These are phyloP conservation scores for Cytospora piceae DNA, from an alignment of 2,329 filamentous ascomycete species.

Conservation along the genomic window DNA sequence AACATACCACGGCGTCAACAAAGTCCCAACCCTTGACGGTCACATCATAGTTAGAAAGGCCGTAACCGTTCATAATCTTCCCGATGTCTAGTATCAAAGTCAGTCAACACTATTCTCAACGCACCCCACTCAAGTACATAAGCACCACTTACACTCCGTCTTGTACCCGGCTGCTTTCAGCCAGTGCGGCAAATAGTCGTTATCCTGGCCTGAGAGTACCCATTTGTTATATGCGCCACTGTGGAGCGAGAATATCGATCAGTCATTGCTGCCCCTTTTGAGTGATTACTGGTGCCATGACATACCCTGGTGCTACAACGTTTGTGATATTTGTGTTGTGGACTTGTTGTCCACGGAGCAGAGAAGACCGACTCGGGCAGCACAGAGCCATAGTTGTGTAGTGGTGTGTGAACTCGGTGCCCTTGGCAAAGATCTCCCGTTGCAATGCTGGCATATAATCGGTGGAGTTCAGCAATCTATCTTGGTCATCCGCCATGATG, in stretches of 20 bases:
- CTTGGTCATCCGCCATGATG: constrained; percentile 35
- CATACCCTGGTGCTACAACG: constrained; percentile 40
- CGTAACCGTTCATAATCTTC: constrained; percentile 51
- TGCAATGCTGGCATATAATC: constrained; percentile 32
- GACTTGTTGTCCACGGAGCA: constrained; percentile 35
- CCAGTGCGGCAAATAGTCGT: constrained; percentile 49
- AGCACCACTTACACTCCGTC: constrained; percentile 43
- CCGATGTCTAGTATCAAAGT: constrained; percentile 36
- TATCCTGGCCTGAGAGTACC: constrained; percentile 46
- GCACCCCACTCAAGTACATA: background rate
- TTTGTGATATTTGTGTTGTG: constrained; percentile 41
- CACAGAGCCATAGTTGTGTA: constrained; percentile 36
- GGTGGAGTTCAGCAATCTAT: constrained; percentile 31
- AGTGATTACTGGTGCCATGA: constrained; percentile 11
- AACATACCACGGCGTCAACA: constrained; percentile 33
- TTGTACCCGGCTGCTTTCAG: constrained; percentile 47
- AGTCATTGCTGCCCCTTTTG: background rate
- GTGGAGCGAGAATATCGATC: background rate
- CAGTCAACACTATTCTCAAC: too few species aligned
- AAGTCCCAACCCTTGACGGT: constrained; percentile 37
- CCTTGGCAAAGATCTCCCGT: constrained; percentile 34
- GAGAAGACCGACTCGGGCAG: constrained; percentile 36
- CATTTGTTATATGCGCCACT: constrained; percentile 48
- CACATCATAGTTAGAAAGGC: constrained; percentile 45
- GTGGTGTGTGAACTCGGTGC: constrained; percentile 35